A percentile compares a stretch with the other conserved stretches of the same genome.
Evolutionary conservation across 805 yeast species (phyloP).

Genomic region (Cyberlindnera misumaiensis): DNA sequence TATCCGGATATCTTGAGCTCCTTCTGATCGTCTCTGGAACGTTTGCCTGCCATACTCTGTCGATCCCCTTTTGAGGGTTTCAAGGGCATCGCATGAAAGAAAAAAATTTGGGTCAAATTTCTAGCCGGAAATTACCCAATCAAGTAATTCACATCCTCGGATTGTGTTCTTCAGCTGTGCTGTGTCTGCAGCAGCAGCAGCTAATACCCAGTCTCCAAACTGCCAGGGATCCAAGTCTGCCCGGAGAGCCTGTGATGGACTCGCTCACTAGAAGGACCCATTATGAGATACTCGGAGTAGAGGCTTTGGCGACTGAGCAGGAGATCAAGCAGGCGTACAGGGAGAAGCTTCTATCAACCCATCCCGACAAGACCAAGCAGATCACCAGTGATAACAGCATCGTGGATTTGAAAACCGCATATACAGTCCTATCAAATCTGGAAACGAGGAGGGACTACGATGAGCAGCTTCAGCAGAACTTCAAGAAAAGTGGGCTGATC

Average conservation of each 20-base stretch:
- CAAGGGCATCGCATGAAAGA: conserved; percentile 2
- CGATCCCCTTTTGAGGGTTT: background rate
- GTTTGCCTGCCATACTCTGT: conserved; percentile 17
- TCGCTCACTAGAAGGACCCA: conserved; percentile 25
- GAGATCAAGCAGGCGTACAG: conserved; percentile 62
- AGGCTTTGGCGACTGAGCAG: conserved; percentile 26
- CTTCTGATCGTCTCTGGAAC: conserved; percentile 32
- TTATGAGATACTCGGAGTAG: conserved; percentile 55
- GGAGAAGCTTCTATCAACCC: conserved; percentile 48
- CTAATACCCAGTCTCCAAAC: background rate
- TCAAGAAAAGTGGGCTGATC: conserved; percentile 28
- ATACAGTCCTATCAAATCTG: conserved; percentile 41
- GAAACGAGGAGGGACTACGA: conserved; percentile 46
- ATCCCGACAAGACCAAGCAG: conserved; percentile 65
- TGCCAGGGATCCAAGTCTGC: background rate
- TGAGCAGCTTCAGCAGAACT: conserved; percentile 28
- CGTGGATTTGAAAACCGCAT: conserved; percentile 56
- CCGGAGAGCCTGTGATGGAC: conserved; percentile 7
- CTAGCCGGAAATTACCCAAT: conserved; percentile 2
- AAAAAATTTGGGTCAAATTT: background rate
- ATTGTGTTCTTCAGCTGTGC: background rate
- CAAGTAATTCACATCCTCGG: conserved; percentile 1
- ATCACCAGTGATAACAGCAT: conserved; percentile 23
- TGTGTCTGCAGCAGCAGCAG: background rate
- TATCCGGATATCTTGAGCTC: conserved; percentile 31